These are phyloP conservation scores for Wallacemonas sp. DNA, from an alignment of 208 protist genomes.

Conservation along the genomic window DNA sequence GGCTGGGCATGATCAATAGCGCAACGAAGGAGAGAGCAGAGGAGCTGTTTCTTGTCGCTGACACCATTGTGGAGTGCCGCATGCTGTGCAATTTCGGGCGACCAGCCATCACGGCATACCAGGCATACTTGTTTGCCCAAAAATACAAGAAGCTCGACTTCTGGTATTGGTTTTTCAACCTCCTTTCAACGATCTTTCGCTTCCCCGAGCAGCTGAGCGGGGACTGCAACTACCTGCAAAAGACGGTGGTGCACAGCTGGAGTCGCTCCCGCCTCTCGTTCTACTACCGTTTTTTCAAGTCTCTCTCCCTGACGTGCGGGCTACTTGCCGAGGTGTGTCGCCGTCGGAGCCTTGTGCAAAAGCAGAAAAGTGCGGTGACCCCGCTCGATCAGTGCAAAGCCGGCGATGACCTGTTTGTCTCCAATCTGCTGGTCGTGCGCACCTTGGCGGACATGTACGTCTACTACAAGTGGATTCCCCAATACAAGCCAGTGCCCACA, in stretches of 20 bases:
- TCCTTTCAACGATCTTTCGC: constrained; percentile 59
- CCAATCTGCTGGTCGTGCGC: constrained; percentile 58
- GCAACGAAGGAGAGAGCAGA: constrained; percentile 10
- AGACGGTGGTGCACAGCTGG: constrained; percentile 75
- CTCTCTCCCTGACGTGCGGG: constrained; percentile 73
- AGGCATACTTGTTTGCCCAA: constrained; percentile 30
- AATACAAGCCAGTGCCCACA: constrained; percentile 68
- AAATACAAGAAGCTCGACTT: constrained; percentile 21
- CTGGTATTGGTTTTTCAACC: constrained; percentile 51
- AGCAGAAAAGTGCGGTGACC: constrained; percentile 2
- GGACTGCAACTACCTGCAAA: constrained; percentile 84
- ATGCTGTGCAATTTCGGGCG: constrained; percentile 89
- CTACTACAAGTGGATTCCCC: constrained; percentile 89
- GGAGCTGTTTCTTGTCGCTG: constrained; percentile 35
- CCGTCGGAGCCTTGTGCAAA: background rate
- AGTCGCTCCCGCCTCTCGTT: constrained; percentile 61
- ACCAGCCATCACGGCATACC: constrained; percentile 42
- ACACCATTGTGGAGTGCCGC: constrained; percentile 80
- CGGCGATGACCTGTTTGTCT: constrained; percentile 30
- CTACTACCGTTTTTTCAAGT: constrained; percentile 90
- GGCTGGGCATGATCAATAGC: constrained; percentile 62
- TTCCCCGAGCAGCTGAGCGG: constrained; percentile 80
- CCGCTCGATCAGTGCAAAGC: constrained; percentile 22
- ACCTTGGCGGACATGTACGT: constrained; percentile 86
- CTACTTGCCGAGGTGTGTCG: constrained; percentile 49